Evolutionary conservation across 441 rosid genomes (phyloP).

Genomic region (Adansonia grandidieri): DNA sequence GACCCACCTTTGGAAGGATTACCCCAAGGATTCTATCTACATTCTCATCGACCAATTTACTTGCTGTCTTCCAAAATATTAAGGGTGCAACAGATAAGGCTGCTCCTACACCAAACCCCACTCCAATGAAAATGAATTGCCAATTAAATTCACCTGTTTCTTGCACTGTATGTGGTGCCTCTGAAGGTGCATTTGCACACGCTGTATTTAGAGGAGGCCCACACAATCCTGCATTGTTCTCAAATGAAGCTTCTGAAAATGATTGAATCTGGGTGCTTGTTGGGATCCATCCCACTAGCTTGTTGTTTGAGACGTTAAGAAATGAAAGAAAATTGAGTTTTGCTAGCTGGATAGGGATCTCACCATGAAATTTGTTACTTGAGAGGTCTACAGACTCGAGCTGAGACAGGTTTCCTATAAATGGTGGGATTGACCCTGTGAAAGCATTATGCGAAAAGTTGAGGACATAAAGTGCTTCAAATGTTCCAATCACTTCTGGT

Average conservation of each 20-base stretch:
- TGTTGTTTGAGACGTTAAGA: constrained; percentile 47
- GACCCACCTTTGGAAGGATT: constrained; percentile 51
- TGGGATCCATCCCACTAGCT: constrained; percentile 51
- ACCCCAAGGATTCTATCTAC: constrained; percentile 48
- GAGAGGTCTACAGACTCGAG: constrained; percentile 58
- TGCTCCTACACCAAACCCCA: constrained; percentile 59
- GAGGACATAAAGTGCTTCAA: constrained; percentile 39
- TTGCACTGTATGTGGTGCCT: not conserved
- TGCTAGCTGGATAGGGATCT: constrained; percentile 40
- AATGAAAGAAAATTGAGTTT: constrained; percentile 5
- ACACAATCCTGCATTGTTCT: constrained; percentile 43
- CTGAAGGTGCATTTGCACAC: constrained; percentile 2
- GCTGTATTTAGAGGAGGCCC: constrained; percentile 39
- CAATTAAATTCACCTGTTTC: constrained; percentile 36
- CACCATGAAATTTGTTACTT: constrained; percentile 28
- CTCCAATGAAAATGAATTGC: constrained; percentile 46
- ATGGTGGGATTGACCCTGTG: constrained; percentile 38
- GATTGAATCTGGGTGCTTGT: constrained; percentile 33
- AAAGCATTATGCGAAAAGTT: constrained; percentile 49
- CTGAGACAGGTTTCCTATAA: constrained; percentile 27
- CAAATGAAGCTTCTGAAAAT: constrained; percentile 36
- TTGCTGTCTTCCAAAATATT: constrained; percentile 38
- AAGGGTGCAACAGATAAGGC: constrained; percentile 46
- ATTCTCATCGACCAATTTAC: constrained; percentile 33
- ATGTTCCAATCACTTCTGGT: constrained; percentile 41